phyloP scores from a whole-genome alignment of 225 moss, liverwort and hornwort species.

The Sphagnum tenellum region DNA sequence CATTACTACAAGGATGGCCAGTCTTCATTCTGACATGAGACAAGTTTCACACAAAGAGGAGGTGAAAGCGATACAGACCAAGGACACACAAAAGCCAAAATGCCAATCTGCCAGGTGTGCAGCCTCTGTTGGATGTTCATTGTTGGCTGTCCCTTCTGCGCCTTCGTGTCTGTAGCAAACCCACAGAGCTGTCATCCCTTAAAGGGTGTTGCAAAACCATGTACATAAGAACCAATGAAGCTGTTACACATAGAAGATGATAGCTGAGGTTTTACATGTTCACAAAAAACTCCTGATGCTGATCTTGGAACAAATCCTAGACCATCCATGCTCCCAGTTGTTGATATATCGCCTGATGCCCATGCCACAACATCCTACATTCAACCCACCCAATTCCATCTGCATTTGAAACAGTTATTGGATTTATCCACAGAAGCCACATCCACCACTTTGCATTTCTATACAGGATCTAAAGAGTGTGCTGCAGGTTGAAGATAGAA shows the following conservation, averaged over 20 bases:
- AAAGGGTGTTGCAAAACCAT: too few species aligned
- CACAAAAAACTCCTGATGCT: constrained; percentile 89
- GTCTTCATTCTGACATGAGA: too few species aligned
- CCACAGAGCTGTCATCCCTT: too few species aligned
- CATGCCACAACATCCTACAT: constrained; percentile 90
- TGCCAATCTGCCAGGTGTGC: constrained; percentile 97
- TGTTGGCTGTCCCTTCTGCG: constrained; percentile 55
- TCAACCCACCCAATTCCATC: too few species aligned
- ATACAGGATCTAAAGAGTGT: too few species aligned
- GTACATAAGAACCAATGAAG: too few species aligned
- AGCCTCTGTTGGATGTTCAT: constrained; percentile 70
- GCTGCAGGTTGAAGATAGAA: constrained; percentile 1
- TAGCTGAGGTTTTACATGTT: constrained; percentile 54
- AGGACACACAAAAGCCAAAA: constrained; percentile 76
- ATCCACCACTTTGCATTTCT: too few species aligned
- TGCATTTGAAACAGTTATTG: too few species aligned
- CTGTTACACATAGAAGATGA: too few species aligned
- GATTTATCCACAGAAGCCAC: too few species aligned
- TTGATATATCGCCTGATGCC: constrained; percentile 98
- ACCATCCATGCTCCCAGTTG: constrained; percentile 98
- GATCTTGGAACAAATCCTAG: constrained; percentile 92
- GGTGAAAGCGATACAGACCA: constrained; percentile 32
- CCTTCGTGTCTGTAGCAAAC: constrained; percentile 55
- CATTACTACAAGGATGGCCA: too few species aligned
- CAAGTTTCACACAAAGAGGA: too few species aligned